Conservation (phyloP, 306 rosid genomes). For the Gillenia trifoliata region DNA sequence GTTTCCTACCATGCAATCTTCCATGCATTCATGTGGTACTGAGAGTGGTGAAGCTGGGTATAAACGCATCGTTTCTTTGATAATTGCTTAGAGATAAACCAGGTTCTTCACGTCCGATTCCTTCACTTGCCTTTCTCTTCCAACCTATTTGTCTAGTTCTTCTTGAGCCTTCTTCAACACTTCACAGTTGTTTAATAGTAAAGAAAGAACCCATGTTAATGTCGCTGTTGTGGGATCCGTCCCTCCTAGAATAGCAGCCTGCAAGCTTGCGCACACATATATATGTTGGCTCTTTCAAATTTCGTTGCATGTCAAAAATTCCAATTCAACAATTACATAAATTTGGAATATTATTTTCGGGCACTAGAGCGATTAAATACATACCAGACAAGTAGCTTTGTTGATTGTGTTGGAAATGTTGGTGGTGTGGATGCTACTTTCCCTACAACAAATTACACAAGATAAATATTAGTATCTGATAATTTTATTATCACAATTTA, state of each 20-base stretch:
- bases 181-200: not conserved
- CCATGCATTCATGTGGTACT: not conserved
- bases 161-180: not conserved
- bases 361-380: no score
- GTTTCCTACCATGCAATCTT: slow-evolving; percentile 1
- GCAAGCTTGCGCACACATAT: not conserved
- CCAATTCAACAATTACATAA: no score
- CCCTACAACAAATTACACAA: no score
- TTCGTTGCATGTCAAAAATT: no score
- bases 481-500: no score
- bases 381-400: no score
- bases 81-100: not conserved
- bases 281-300: no score
- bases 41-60: slow-evolving; percentile 3
- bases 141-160: not conserved
- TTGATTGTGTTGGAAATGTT: no score
- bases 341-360: no score
- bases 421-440: no score
- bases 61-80: slow-evolving; percentile 11
- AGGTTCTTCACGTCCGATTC: not conserved
- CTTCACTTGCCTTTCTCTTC: not conserved
- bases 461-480: no score
- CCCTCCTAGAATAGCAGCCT: not conserved
- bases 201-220: not conserved
- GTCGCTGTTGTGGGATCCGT: not conserved